Percentiles rank a stretch among this genome's conserved stretches.
Conservation (phyloP, 768 basidiomycete species). For the Lactifluus echinatus region DNA sequence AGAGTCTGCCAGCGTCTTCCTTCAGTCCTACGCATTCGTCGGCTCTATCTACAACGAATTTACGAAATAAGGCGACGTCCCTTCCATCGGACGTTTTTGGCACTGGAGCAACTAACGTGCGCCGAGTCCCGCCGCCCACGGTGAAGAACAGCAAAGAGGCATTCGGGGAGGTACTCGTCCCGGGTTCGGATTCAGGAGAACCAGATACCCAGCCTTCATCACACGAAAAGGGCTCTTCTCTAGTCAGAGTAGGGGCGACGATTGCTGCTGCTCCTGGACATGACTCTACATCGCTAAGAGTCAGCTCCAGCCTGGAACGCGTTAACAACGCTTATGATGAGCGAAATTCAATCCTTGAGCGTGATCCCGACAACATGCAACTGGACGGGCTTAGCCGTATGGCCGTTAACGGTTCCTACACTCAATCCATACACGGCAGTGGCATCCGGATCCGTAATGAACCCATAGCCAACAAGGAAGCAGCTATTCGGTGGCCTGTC, state of each 20-base stretch:
- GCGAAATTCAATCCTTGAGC: not conserved
- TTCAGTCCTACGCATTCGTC: not conserved
- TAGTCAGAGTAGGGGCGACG: not conserved
- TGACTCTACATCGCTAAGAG: not conserved
- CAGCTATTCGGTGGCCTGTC: not conserved
- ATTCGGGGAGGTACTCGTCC: conserved; percentile 13
- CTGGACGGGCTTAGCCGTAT: not conserved
- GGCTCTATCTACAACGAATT: not conserved
- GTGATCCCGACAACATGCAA: not conserved
- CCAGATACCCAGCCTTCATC: not conserved
- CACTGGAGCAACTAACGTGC: not conserved
- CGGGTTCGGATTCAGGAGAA: conserved; percentile 10
- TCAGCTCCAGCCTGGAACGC: not conserved
- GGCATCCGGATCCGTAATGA: not conserved
- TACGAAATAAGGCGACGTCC: not conserved
- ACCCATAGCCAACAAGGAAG: not conserved
- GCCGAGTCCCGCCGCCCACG: conserved; percentile 1
- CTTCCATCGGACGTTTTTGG: not conserved
- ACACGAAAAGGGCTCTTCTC: not conserved
- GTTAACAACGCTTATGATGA: not conserved
- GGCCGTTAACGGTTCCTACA: conserved; percentile 4
- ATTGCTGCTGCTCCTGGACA: not conserved
- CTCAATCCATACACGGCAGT: not conserved
- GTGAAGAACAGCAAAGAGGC: conserved; percentile 3
- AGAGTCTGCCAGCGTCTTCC: not conserved